These are phyloP conservation scores for Calonectria hongkongensis DNA, from an alignment of 2,329 filamentous ascomycete genomes.

Conservation along the genomic window DNA sequence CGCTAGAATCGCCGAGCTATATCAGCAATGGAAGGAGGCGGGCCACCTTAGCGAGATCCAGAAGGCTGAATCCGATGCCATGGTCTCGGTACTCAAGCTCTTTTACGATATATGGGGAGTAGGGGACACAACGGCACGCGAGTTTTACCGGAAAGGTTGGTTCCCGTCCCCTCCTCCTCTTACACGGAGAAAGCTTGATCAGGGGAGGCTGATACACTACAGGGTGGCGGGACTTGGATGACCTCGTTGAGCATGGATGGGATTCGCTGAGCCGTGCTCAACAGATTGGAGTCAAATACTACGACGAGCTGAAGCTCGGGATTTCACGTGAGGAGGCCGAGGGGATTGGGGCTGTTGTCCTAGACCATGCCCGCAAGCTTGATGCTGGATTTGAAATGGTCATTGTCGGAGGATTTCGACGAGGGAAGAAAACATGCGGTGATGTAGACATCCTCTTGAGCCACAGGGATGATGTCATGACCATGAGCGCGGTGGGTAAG, in stretches of 20 bases:
- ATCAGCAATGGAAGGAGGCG: constrained; percentile 80
- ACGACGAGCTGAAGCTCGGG: constrained; percentile 85
- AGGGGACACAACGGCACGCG: constrained; percentile 84
- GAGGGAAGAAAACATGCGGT: constrained; percentile 83
- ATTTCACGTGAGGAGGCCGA: constrained; percentile 86
- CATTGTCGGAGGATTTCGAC: constrained; percentile 87
- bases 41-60: constrained; percentile 78
- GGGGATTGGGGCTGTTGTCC: constrained; percentile 77
- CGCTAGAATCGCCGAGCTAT: constrained; percentile 85
- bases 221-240: constrained; percentile 89
- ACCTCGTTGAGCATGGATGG: constrained; percentile 91
- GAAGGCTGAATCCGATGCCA: constrained; percentile 78
- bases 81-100: constrained; percentile 76
- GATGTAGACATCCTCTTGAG: constrained; percentile 92
- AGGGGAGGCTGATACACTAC: constrained; percentile 30
- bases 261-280: constrained; percentile 83
- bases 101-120: constrained; percentile 97
- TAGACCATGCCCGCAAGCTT: constrained; percentile 79
- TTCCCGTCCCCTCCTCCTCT: not conserved
- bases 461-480: constrained; percentile 82
- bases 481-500: constrained; percentile 81
- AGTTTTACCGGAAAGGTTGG: constrained; percentile 82
- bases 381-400: constrained; percentile 72
- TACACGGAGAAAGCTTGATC: too few relatives aligned
- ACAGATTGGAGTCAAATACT: constrained; percentile 95